These are phyloP conservation scores for Capsicum chinense DNA, from an alignment of 257 asterid species.

Conservation along the genomic window DNA sequence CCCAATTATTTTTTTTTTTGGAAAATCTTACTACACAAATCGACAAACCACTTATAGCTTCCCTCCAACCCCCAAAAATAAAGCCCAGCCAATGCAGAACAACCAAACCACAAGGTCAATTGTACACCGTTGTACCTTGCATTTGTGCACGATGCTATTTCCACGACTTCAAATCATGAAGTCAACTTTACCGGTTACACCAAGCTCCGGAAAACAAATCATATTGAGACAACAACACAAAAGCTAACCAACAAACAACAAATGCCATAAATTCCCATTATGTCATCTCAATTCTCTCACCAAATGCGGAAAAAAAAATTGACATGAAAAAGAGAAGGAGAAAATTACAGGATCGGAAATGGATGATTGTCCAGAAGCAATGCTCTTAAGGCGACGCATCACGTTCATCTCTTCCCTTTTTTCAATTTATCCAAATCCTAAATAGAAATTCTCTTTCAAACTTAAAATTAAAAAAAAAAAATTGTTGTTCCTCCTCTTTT, in stretches of 20 bases:
- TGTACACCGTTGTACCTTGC: too few relatives aligned
- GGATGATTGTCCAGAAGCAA: conserved; percentile 94
- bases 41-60: neutral
- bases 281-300: too few relatives aligned
- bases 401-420: conserved; percentile 61
- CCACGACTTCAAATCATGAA: too few relatives aligned
- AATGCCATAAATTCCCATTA: neutral
- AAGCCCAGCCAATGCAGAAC: too few relatives aligned
- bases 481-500: neutral
- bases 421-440: neutral
- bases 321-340: neutral
- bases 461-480: neutral
- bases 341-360: conserved; percentile 88
- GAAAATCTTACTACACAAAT: too few relatives aligned
- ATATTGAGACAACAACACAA: neutral
- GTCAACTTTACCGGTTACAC: too few relatives aligned
- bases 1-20: neutral
- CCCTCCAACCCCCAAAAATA: too few relatives aligned
- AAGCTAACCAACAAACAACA: neutral
- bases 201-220: neutral
- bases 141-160: too few relatives aligned
- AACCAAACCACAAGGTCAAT: too few relatives aligned
- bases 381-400: conserved; percentile 98
- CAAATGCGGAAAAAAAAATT: neutral
- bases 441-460: neutral